Evolutionary conservation across 495 filamentous ascomycete species (phyloP), one percentile per base, ranked within the genome.

Genomic region (Aspergillus incahuasiensis): DNA sequence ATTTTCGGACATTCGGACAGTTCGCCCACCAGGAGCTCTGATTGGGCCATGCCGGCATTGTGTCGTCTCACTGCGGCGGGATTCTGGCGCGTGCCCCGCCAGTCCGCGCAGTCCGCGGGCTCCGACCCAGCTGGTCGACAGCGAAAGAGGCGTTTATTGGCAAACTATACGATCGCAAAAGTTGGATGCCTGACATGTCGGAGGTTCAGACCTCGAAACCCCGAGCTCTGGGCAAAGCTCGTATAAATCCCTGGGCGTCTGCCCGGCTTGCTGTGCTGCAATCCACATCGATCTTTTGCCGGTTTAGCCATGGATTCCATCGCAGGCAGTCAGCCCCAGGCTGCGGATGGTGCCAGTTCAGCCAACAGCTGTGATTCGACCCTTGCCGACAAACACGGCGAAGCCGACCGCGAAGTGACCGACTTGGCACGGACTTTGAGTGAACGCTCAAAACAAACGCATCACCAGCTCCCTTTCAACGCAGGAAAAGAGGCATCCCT

Each of bases 401-500:
- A 42, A 28, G 7, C n/a, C 38, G 53, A 55, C 12, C 44, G 39
- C 20, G 35, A 30, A 15, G 32, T 55, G 13, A 38, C 45, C 19
- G 19, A 21, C 40, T 32, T 55, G 13, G 53, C 53, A n/a, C 53
- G 53, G 32, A 48, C 35, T 6, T n/a, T 55, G 2, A 41, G 43
- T 16, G 38, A 11, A 12, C 45, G 22, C 12, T 55, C 53, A 4
- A 55, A 12, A 24, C 32, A 46, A 9, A 48, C 53, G n/a, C 44
- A 48, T 19, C 30, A 41, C 8, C 34, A 41, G 24, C 45, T 47
- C 9, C 53, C 53, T 7, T 55, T 55, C 28, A n/a, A 21, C 4
- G 20, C 44, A 11, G 34, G 12, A 4, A 44, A 55, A 42, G 53
- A 45, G 7, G 20, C 35, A 12, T n/a, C 41, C 0, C 58, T 75